Conservation (phyloP, 352 stramenopile genomes). For the Phytophthora sp. region DNA sequence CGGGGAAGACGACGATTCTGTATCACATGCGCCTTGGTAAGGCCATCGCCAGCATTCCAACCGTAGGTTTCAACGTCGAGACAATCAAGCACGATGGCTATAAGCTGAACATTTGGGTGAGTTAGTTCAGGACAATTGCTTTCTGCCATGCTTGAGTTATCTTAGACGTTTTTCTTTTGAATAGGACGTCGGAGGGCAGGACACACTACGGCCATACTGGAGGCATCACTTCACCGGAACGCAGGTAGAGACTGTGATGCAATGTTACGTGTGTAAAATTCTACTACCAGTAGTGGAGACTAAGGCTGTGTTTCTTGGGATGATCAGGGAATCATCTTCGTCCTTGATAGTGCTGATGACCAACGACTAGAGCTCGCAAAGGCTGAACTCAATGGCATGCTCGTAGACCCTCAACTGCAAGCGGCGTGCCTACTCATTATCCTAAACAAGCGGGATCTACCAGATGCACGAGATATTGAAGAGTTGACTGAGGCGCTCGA, state of each 20-base stretch:
- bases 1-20: conserved; percentile 84
- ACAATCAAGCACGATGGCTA: conserved; percentile 74
- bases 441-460: conserved; percentile 84
- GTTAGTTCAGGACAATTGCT: neutral
- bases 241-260: conserved; percentile 42
- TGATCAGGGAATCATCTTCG: conserved; percentile 77
- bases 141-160: neutral
- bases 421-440: conserved; percentile 72
- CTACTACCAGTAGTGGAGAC: too few relatives aligned
- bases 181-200: conserved; percentile 82
- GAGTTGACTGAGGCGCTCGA: conserved; percentile 56
- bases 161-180: neutral
- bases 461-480: conserved; percentile 49
- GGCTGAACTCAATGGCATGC: conserved; percentile 70
- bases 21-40: conserved; percentile 83
- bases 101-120: conserved; percentile 84
- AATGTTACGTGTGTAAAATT: neutral
- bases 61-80: conserved; percentile 85
- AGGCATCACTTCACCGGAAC: conserved; percentile 87
- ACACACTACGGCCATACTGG: conserved; percentile 83
- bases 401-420: conserved; percentile 74
- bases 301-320: too few relatives aligned
- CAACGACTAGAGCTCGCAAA: conserved; percentile 73
- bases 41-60: conserved; percentile 80
- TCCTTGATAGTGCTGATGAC: conserved; percentile 79